Percentiles rank a stretch among this genome's conserved stretches.
Evolutionary conservation across 768 basidiomycete species (phyloP).

Genomic region (Boletus tylopilopsis): DNA sequence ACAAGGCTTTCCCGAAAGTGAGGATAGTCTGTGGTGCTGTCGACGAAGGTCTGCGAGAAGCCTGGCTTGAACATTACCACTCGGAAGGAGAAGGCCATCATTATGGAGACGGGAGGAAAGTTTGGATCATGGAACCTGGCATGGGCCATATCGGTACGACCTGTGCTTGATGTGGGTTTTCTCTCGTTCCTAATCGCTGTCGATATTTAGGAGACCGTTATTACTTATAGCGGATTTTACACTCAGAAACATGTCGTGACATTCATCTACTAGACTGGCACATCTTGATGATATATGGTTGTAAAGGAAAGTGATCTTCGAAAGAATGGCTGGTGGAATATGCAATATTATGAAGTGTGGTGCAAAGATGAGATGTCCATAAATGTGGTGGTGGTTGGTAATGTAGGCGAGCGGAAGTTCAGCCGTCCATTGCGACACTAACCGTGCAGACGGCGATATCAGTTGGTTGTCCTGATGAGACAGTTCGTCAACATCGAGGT

Average conservation of each 20-base stretch:
- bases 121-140: constrained; percentile 84
- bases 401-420: not conserved
- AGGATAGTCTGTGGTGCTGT: constrained; percentile 82
- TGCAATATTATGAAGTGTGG: constrained; percentile 15
- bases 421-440: not conserved
- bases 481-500: not conserved
- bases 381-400: constrained; percentile 3
- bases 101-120: constrained; percentile 53
- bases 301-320: constrained; percentile 6
- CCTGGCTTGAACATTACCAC: constrained; percentile 60
- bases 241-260: not conserved
- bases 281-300: not conserved
- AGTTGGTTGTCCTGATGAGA: constrained; percentile 23
- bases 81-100: constrained; percentile 41
- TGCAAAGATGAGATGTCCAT: not conserved
- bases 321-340: constrained; percentile 13
- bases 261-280: constrained; percentile 3
- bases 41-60: constrained; percentile 73
- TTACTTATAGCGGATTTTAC: constrained; percentile 29
- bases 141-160: constrained; percentile 81
- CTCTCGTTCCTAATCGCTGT: not conserved
- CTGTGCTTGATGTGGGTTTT: not conserved
- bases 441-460: constrained; percentile 16
- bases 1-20: constrained; percentile 81
- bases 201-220: constrained; percentile 37